Conservation (phyloP, 768 basidiomycete species). For the Panaeolus papilionaceus region DNA sequence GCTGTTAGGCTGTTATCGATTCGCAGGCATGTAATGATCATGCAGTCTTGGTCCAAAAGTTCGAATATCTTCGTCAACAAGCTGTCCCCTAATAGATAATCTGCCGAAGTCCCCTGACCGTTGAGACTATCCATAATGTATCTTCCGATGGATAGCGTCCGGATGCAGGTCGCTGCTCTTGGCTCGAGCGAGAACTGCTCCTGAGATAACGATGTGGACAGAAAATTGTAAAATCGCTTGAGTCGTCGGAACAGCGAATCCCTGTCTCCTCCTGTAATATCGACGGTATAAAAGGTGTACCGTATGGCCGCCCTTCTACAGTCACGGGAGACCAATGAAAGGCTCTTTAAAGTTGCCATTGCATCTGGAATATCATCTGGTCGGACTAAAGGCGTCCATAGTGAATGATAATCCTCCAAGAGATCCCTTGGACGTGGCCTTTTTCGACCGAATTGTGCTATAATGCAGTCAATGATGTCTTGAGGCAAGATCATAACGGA, state of each 20-base stretch:
- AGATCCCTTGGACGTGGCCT: background rate
- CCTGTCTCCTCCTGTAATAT: background rate
- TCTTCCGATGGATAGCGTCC: background rate
- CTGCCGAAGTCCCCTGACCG: no score
- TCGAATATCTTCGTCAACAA: background rate
- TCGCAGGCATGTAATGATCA: background rate
- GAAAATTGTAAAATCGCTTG: background rate
- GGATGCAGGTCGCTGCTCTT: background rate
- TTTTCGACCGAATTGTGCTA: background rate
- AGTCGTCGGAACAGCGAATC: background rate
- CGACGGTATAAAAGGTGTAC: background rate
- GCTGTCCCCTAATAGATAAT: background rate
- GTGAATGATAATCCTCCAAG: background rate
- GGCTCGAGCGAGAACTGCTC: background rate
- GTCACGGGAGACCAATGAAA: background rate
- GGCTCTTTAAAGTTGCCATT: background rate
- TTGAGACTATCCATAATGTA: background rate
- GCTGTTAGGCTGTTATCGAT: background rate
- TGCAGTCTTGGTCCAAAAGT: background rate
- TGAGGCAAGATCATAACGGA: background rate
- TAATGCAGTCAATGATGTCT: background rate
- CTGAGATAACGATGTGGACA: background rate
- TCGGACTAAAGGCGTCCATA: background rate
- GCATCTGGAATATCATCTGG: background rate
- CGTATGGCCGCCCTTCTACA: background rate